Percentiles rank a stretch among this genome's conserved stretches.
phyloP scores from a whole-genome alignment of 2,329 filamentous ascomycete species.

The Aspergillus terreus region DNA sequence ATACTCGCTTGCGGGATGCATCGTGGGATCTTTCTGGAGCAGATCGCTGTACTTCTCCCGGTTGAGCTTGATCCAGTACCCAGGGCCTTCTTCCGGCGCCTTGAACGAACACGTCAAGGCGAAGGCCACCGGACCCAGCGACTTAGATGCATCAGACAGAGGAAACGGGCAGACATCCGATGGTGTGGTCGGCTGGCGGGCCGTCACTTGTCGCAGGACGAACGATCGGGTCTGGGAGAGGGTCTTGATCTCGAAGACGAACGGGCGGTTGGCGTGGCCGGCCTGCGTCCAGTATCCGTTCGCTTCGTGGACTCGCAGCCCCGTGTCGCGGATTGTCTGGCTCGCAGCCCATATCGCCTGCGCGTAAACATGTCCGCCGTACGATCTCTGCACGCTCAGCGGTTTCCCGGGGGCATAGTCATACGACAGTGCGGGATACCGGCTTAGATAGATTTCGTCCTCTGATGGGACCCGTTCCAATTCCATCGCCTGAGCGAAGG shows the following conservation, averaged over 20 bases:
- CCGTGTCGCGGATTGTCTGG: background rate
- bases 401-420: background rate
- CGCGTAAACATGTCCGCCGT: slow-evolving; percentile 5
- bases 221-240: slow-evolving; percentile 16
- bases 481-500: slow-evolving; percentile 4
- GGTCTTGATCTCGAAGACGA: slow-evolving; percentile 18
- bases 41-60: slow-evolving; percentile 4
- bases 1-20: background rate
- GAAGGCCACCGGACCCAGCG: slow-evolving; percentile 2
- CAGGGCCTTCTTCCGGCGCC: background rate
- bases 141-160: background rate
- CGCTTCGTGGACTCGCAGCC: slow-evolving; percentile 4
- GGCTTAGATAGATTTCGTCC: slow-evolving; percentile 1
- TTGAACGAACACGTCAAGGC: slow-evolving; percentile 5
- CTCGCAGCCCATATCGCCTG: slow-evolving; percentile 8
- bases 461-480: background rate
- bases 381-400: background rate
- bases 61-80: background rate
- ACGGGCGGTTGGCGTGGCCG: slow-evolving; percentile 6
- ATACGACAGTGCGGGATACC: background rate
- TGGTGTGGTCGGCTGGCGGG: slow-evolving; percentile 1
- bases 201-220: slow-evolving; percentile 3
- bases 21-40: background rate
- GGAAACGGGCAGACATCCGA: slow-evolving; percentile 6
- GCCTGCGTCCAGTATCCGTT: slow-evolving; percentile 8